A percentile compares a stretch with the other conserved stretches of the same genome.
These are phyloP conservation scores for Acer negundo DNA, from an alignment of 345 rosid species.

Conservation along the genomic window DNA sequence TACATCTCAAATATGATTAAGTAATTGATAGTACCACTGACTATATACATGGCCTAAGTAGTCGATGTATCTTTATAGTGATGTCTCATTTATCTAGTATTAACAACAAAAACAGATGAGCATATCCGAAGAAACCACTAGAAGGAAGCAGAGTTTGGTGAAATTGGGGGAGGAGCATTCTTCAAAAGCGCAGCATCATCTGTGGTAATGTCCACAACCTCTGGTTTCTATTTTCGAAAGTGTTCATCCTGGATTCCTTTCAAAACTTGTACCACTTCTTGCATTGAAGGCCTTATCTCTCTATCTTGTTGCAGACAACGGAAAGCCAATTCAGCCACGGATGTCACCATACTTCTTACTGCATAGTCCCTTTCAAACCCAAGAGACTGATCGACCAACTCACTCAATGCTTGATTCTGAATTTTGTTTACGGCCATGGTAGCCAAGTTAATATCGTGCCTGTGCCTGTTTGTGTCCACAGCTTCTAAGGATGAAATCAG, in stretches of 20 bases:
- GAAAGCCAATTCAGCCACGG: conserved; percentile 72
- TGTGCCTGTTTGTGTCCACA: conserved; percentile 67
- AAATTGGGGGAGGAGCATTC: conserved; percentile 43
- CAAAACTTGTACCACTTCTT: conserved; percentile 57
- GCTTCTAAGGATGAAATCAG: conserved; percentile 68
- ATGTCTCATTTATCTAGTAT: background rate
- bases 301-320: conserved; percentile 78
- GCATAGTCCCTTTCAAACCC: conserved; percentile 54
- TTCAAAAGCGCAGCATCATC: conserved; percentile 55
- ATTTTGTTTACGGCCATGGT: conserved; percentile 77
- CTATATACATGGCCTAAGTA: background rate
- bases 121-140: too few relatives aligned
- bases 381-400: conserved; percentile 66
- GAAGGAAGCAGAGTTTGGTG: conserved; percentile 43
- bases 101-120: background rate
- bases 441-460: conserved; percentile 68
- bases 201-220: too few relatives aligned
- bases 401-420: conserved; percentile 60
- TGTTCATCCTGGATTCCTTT: conserved; percentile 43
- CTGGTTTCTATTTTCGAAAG: conserved; percentile 27
- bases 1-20: background rate
- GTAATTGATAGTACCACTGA: background rate
- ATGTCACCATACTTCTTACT: conserved; percentile 42
- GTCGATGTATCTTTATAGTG: background rate
- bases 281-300: conserved; percentile 78